phyloP scores from a whole-genome alignment of 2,329 filamentous ascomycete species.

The Pseudocercospora crystallina region DNA sequence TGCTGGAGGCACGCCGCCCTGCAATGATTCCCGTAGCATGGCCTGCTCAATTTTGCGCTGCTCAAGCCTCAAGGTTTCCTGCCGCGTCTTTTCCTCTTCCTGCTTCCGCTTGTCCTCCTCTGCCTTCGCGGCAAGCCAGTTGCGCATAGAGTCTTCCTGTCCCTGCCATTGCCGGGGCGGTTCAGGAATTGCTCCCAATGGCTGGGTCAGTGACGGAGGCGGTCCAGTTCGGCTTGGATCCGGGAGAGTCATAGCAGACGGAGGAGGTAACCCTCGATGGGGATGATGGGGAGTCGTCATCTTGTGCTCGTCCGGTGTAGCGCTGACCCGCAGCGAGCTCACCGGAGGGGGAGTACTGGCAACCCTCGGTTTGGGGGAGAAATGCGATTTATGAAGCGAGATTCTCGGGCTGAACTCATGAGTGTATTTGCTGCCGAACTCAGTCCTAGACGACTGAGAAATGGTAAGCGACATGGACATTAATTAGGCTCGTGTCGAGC shows the following conservation, averaged over 20 bases:
- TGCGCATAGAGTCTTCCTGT: slow-evolving; percentile 53
- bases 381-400: slow-evolving; percentile 38
- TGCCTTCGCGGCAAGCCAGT: slow-evolving; percentile 52
- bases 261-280: slow-evolving; percentile 55
- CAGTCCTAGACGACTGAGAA: slow-evolving; percentile 48
- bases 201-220: slow-evolving; percentile 39
- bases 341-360: slow-evolving; percentile 34
- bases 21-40: slow-evolving; percentile 54
- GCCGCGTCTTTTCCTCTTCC: slow-evolving; percentile 55
- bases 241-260: slow-evolving; percentile 53
- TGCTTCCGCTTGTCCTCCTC: slow-evolving; percentile 55
- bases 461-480: slow-evolving; percentile 52
- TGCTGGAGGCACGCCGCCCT: slow-evolving; percentile 52
- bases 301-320: slow-evolving; percentile 33
- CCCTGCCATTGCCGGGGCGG: slow-evolving; percentile 51
- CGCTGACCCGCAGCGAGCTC: slow-evolving; percentile 44
- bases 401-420: slow-evolving; percentile 50
- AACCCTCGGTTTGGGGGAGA: slow-evolving; percentile 42
- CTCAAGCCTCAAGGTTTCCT: slow-evolving; percentile 51
- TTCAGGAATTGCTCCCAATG: slow-evolving; percentile 40
- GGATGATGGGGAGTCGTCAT: slow-evolving; percentile 55
- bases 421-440: slow-evolving; percentile 48
- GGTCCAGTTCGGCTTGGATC: slow-evolving; percentile 44
- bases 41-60: slow-evolving; percentile 54
- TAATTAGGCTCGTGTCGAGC: slow-evolving; percentile 18